Evolutionary conservation across 129 eudicot species (phyloP).

Genomic region (Chrysanthemum seticuspe): DNA sequence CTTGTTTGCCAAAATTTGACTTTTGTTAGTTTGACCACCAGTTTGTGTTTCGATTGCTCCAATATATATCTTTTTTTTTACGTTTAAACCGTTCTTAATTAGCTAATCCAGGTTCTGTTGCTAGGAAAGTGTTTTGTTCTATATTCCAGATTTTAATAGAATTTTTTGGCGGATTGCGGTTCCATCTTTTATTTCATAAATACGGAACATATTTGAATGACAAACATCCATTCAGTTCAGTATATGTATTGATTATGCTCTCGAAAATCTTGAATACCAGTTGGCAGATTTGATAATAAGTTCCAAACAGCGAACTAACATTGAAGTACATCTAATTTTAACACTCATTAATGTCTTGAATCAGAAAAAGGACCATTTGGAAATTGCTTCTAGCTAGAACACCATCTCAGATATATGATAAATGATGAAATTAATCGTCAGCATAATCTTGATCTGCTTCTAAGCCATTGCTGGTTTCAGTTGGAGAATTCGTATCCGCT

Average conservation of each 20-base stretch:
- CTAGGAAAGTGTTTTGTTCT: constrained; percentile 7
- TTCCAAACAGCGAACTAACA: too few species aligned
- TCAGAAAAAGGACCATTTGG: too few species aligned
- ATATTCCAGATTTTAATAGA: constrained; percentile 19
- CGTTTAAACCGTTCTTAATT: constrained; percentile 15
- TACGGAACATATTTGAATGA: constrained; percentile 21
- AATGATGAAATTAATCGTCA: neutral
- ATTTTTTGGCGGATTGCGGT: constrained; percentile 5
- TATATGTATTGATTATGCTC: constrained; percentile 8
- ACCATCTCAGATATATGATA: too few species aligned
- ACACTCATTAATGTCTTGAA: too few species aligned
- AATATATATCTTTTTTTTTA: constrained; percentile 22
- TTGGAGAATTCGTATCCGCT: neutral
- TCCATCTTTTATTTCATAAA: constrained; percentile 23
- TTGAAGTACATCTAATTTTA: too few species aligned
- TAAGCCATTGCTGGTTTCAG: constrained; percentile 7
- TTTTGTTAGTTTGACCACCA: constrained; percentile 5
- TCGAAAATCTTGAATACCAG: neutral
- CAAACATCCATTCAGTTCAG: constrained; percentile 11
- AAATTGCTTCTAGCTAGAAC: too few species aligned
- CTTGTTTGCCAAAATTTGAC: constrained; percentile 11
- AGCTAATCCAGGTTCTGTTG: neutral
- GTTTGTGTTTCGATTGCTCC: constrained; percentile 10
- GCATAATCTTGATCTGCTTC: constrained; percentile 26
- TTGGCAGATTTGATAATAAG: neutral